phyloP scores from a whole-genome alignment of 2,329 filamentous ascomycete genomes.

The Domatiomyces globalis region DNA sequence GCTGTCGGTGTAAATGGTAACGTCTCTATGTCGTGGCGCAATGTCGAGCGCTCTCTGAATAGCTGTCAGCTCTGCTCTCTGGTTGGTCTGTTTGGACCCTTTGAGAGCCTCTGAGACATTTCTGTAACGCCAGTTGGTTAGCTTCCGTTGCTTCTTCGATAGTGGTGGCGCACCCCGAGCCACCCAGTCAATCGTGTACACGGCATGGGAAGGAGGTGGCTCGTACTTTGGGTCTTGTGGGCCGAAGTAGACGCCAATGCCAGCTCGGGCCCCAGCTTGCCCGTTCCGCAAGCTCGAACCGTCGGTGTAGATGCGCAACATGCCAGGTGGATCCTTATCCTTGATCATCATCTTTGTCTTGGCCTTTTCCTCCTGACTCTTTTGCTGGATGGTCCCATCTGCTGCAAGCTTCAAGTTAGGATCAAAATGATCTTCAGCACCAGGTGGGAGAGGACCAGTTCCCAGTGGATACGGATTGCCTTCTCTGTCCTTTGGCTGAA shows the following conservation, averaged over 20 bases:
- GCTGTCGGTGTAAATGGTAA: slow-evolving; percentile 77
- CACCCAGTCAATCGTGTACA: slow-evolving; percentile 17
- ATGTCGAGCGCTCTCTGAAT: slow-evolving; percentile 71
- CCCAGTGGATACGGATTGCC: slow-evolving; percentile 37
- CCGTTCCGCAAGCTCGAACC: slow-evolving; percentile 49
- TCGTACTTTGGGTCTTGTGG: slow-evolving; percentile 41
- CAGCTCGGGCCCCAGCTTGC: slow-evolving; percentile 39
- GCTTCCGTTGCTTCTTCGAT: slow-evolving; percentile 7
- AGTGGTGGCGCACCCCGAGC: slow-evolving; percentile 4
- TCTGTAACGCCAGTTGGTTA: slow-evolving; percentile 28
- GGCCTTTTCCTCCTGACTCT: slow-evolving; percentile 36
- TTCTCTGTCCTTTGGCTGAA: slow-evolving; percentile 27
- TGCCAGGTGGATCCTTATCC: slow-evolving; percentile 31
- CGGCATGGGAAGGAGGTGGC: slow-evolving; percentile 7
- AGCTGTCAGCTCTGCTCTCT: slow-evolving; percentile 86
- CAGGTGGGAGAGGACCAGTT: slow-evolving; percentile 40
- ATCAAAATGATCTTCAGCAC: slow-evolving; percentile 49
- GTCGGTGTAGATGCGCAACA: slow-evolving; percentile 50
- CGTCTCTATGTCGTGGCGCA: slow-evolving; percentile 50
- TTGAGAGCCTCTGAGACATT: slow-evolving; percentile 64
- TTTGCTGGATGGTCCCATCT: slow-evolving; percentile 42
- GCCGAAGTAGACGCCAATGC: slow-evolving; percentile 53
- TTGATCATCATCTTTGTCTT: slow-evolving; percentile 32
- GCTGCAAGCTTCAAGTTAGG: slow-evolving; percentile 41
- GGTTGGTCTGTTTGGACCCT: slow-evolving; percentile 73